A percentile compares a stretch with the other conserved stretches of the same genome.
Conservation (phyloP, 495 filamentous ascomycete genomes). For the Gamarada debralockiae region DNA sequence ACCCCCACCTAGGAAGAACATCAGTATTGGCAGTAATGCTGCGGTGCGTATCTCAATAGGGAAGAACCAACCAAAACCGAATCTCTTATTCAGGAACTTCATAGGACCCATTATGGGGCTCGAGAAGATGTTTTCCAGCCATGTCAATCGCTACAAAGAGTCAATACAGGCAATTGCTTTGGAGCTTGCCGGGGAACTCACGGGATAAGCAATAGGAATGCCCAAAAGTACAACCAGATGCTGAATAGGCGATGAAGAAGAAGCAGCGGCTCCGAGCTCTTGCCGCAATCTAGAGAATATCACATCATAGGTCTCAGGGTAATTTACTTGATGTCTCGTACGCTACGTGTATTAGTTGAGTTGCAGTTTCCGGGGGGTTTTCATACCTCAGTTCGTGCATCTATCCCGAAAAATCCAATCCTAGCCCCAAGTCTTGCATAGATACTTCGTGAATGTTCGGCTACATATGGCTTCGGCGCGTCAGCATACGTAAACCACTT, state of each 20-base stretch:
- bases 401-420: slow-evolving; percentile 82
- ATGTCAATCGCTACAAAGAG: slow-evolving; percentile 64
- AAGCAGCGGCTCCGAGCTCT: slow-evolving; percentile 57
- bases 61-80: slow-evolving; percentile 58
- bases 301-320: slow-evolving; percentile 80
- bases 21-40: slow-evolving; percentile 10
- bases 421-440: slow-evolving; percentile 80
- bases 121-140: slow-evolving; percentile 84
- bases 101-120: slow-evolving; percentile 82
- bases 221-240: slow-evolving; percentile 85
- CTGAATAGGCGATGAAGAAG: slow-evolving; percentile 54
- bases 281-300: slow-evolving; percentile 66
- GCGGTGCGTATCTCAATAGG: background rate
- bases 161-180: background rate
- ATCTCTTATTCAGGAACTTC: slow-evolving; percentile 84
- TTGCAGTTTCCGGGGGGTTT: slow-evolving; percentile 5
- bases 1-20: slow-evolving; percentile 51
- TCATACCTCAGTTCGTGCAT: slow-evolving; percentile 71
- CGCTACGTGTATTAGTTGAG: slow-evolving; percentile 38
- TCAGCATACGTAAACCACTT: slow-evolving; percentile 22
- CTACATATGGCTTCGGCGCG: slow-evolving; percentile 56
- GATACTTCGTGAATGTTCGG: slow-evolving; percentile 73
- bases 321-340: slow-evolving; percentile 88
- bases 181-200: no score
- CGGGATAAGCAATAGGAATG: slow-evolving; percentile 90